These are phyloP conservation scores for Naumovozyma castellii DNA, from an alignment of 805 yeast species.

Conservation along the genomic window DNA sequence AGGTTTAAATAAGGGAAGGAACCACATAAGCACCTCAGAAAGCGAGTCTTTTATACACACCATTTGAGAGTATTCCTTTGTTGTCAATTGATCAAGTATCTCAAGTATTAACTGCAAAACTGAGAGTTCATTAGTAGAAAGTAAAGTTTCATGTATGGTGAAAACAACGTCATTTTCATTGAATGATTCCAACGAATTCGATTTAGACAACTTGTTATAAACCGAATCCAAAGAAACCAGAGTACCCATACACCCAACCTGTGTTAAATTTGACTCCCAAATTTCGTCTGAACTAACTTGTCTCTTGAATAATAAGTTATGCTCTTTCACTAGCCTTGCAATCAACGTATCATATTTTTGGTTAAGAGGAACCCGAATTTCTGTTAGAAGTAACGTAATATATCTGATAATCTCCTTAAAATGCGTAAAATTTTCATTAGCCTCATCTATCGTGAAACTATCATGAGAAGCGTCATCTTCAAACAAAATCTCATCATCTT, in stretches of 20 bases:
- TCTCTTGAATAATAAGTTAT: neutral
- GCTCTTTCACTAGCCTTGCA: neutral
- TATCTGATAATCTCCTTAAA: no score
- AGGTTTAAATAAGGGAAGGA: conserved; percentile 15
- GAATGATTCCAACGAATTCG: no score
- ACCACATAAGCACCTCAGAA: neutral
- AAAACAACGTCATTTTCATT: conserved; percentile 1
- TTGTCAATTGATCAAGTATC: conserved; percentile 1
- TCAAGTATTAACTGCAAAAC: conserved; percentile 3
- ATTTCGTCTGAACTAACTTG: neutral
- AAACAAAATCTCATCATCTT: conserved; percentile 1
- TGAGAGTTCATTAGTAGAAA: conserved; percentile 1
- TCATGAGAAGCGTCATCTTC: conserved; percentile 1
- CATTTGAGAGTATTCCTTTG: neutral
- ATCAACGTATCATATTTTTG: neutral
- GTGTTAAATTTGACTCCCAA: neutral
- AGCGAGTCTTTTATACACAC: neutral
- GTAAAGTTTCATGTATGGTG: conserved; percentile 1
- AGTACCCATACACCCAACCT: neutral
- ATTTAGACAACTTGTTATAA: neutral
- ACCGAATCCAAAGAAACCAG: neutral
- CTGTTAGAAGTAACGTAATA: neutral
- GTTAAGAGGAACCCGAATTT: neutral
- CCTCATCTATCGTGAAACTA: neutral
- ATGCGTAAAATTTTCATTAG: neutral